Evolutionary conservation across 805 yeast species (phyloP).

Genomic region (Debaryomyces prosopidis): DNA sequence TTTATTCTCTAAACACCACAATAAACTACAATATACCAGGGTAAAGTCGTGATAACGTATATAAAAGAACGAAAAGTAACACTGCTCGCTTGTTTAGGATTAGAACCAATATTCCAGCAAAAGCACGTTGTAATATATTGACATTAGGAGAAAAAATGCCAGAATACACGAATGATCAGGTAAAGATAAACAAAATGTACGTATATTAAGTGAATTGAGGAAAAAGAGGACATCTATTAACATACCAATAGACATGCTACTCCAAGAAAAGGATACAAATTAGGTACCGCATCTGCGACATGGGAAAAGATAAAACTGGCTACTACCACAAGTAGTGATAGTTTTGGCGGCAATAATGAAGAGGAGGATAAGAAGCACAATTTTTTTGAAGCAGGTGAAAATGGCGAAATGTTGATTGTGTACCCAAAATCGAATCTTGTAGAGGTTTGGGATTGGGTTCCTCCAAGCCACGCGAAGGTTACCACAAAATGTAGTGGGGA

Average conservation of each 20-base stretch:
- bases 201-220: constrained; percentile 5
- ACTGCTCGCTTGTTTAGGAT: too few relatives aligned
- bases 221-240: neutral
- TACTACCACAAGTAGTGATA: constrained; percentile 12
- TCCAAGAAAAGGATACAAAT: constrained; percentile 35
- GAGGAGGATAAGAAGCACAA: constrained; percentile 1
- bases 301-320: constrained; percentile 43
- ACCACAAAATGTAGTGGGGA: constrained; percentile 20
- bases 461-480: constrained; percentile 8
- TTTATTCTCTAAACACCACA: too few relatives aligned
- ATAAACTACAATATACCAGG: too few relatives aligned
- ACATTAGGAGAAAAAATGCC: constrained; percentile 2
- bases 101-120: too few relatives aligned
- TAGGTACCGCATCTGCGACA: constrained; percentile 43
- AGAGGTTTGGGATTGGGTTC: constrained; percentile 39
- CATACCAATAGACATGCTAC: constrained; percentile 18
- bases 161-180: constrained; percentile 14
- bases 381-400: constrained; percentile 26
- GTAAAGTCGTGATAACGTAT: too few relatives aligned
- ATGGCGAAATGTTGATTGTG: constrained; percentile 33
- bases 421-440: constrained; percentile 16
- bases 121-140: too few relatives aligned
- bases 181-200: constrained; percentile 24
- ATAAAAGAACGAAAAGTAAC: too few relatives aligned
- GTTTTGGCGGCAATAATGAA: neutral